Percentiles rank a stretch among this genome's conserved stretches.
Conservation (phyloP, 202 grass and related monocot species). For the Zizania palustris region DNA sequence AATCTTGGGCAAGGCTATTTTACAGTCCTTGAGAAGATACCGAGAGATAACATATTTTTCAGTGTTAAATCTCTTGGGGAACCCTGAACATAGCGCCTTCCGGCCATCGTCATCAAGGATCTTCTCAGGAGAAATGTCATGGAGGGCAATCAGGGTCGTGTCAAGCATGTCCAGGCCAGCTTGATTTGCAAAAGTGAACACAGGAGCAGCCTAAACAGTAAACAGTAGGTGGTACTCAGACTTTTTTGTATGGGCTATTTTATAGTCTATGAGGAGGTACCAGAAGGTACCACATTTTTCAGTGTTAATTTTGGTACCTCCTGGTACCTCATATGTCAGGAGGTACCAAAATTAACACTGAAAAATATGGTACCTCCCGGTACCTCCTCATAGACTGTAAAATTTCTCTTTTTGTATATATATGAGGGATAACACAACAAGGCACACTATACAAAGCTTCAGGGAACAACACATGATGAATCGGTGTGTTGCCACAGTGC, state of each 20-base stretch:
- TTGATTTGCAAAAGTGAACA: conserved; percentile 90
- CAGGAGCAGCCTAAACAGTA: conserved; percentile 70
- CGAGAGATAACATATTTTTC: no score
- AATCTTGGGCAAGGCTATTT: no score
- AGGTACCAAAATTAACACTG: no score
- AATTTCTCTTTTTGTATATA: no score
- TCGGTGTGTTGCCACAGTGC: conserved; percentile 89
- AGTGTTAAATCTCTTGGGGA: no score
- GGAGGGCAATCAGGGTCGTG: conserved; percentile 76
- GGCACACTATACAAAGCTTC: conserved; percentile 52
- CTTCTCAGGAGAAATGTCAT: conserved; percentile 75
- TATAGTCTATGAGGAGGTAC: no score
- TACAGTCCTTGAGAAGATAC: no score
- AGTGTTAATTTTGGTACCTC: no score
- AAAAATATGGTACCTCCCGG: no score
- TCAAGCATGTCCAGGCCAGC: conserved; percentile 91
- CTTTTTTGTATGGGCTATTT: not conserved
- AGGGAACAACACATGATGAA: conserved; percentile 95
- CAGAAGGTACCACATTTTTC: no score
- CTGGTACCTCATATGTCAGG: no score
- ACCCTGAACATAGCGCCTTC: conserved; percentile 78
- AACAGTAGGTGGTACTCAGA: not conserved
- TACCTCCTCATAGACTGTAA: no score
- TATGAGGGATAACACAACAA: not conserved
- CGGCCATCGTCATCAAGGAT: conserved; percentile 78